Conservation (phyloP, 1,139 yeast genomes). For the Yamadazyma buinensis region DNA sequence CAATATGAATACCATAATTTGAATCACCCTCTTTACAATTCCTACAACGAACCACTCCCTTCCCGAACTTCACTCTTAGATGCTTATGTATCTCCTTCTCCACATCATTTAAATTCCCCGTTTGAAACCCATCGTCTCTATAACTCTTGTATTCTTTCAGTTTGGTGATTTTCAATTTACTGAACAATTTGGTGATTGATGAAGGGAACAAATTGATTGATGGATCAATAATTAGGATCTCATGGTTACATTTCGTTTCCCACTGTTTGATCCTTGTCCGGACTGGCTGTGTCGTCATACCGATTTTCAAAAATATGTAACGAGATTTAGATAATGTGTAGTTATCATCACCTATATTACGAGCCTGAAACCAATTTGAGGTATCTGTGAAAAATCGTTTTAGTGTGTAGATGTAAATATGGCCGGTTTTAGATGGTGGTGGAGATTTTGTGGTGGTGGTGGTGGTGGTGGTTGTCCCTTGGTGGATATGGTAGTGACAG, state of each 20-base stretch:
- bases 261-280: slow-evolving; percentile 46
- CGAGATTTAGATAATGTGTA: slow-evolving; percentile 38
- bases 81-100: slow-evolving; percentile 40
- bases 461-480: background rate
- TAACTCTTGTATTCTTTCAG: too few species aligned
- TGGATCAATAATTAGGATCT: slow-evolving; percentile 16
- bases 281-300: slow-evolving; percentile 51
- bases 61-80: slow-evolving; percentile 36
- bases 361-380: slow-evolving; percentile 27
- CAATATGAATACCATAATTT: slow-evolving; percentile 48
- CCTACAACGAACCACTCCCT: slow-evolving; percentile 40
- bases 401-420: slow-evolving; percentile 53
- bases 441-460: background rate
- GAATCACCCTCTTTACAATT: slow-evolving; percentile 26
- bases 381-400: slow-evolving; percentile 29
- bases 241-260: slow-evolving; percentile 52
- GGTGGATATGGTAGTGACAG: slow-evolving; percentile 24
- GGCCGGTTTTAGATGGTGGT: slow-evolving; percentile 25
- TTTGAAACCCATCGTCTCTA: slow-evolving; percentile 29
- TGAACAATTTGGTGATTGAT: too few species aligned
- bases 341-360: slow-evolving; percentile 28
- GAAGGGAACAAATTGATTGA: too few species aligned
- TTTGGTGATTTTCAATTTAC: too few species aligned
- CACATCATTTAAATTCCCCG: slow-evolving; percentile 23
- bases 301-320: slow-evolving; percentile 49